A percentile compares a stretch with the other conserved stretches of the same genome.
These are phyloP conservation scores for Phyllosticta citrichinensis DNA, from an alignment of 2,329 filamentous ascomycete species.

Conservation along the genomic window DNA sequence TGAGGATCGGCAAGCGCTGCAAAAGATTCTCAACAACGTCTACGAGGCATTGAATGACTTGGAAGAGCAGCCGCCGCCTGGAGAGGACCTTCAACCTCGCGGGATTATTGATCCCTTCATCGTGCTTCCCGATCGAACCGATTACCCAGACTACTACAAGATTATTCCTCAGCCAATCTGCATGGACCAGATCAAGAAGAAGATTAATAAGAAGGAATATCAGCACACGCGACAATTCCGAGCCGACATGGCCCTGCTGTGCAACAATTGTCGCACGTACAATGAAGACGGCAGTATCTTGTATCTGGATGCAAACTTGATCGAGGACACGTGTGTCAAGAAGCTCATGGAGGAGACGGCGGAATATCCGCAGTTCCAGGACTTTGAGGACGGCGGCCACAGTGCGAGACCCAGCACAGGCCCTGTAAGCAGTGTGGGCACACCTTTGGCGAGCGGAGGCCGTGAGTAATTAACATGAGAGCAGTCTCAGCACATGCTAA, in stretches of 20 bases:
- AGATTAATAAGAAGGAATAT: constrained; percentile 96
- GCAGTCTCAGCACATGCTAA: background rate
- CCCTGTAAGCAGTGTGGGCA: constrained; percentile 47
- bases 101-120: constrained; percentile 91
- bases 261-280: constrained; percentile 86
- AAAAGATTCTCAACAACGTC: constrained; percentile 65
- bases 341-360: constrained; percentile 46
- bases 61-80: constrained; percentile 47
- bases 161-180: constrained; percentile 88
- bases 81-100: constrained; percentile 52
- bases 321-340: constrained; percentile 53
- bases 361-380: constrained; percentile 46
- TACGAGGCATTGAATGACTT: constrained; percentile 75
- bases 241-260: constrained; percentile 73
- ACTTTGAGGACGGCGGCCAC: constrained; percentile 44
- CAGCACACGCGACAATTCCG: constrained; percentile 68
- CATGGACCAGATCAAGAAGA: constrained; percentile 89
- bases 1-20: constrained; percentile 65
- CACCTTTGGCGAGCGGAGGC: constrained; percentile 36
- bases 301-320: constrained; percentile 83
- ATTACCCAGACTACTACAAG: constrained; percentile 91
- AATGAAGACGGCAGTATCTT: constrained; percentile 93
- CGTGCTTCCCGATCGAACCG: constrained; percentile 76
- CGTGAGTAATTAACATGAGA: background rate
- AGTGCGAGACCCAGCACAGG: constrained; percentile 43